Percentiles rank a stretch among this genome's conserved stretches.
These are phyloP conservation scores for Debaryomyces fabryi DNA, from an alignment of 1,139 yeast genomes.

Conservation along the genomic window DNA sequence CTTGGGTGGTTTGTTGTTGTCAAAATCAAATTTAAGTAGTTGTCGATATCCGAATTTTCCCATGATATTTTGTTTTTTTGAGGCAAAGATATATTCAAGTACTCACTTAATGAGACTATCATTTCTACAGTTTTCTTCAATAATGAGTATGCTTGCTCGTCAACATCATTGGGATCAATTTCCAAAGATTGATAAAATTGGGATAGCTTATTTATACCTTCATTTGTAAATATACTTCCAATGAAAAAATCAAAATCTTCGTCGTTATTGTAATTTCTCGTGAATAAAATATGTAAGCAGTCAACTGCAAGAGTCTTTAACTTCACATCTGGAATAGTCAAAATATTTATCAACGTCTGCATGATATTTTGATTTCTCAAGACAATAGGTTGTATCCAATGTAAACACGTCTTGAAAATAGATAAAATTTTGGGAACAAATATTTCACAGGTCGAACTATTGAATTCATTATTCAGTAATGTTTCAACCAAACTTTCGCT, in stretches of 20 bases:
- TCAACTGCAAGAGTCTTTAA: slow-evolving; percentile 86
- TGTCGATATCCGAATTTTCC: slow-evolving; percentile 58
- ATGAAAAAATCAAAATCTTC: slow-evolving; percentile 81
- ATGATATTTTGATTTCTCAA: slow-evolving; percentile 69
- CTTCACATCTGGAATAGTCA: slow-evolving; percentile 61
- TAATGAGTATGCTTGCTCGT: slow-evolving; percentile 76
- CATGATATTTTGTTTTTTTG: slow-evolving; percentile 43
- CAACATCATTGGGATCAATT: slow-evolving; percentile 75
- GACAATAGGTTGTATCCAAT: slow-evolving; percentile 85
- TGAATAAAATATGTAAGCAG: slow-evolving; percentile 84
- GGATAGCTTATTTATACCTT: slow-evolving; percentile 69
- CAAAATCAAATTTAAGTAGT: slow-evolving; percentile 73
- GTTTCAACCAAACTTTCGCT: slow-evolving; percentile 61
- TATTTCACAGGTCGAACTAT: slow-evolving; percentile 40
- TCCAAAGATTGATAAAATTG: slow-evolving; percentile 64
- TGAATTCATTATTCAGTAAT: slow-evolving; percentile 34
- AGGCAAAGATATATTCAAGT: slow-evolving; percentile 50
- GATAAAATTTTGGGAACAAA: slow-evolving; percentile 73
- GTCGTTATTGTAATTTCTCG: slow-evolving; percentile 69
- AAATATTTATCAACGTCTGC: slow-evolving; percentile 61
- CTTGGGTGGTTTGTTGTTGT: slow-evolving; percentile 84
- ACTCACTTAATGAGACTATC: slow-evolving; percentile 87
- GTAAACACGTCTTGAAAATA: slow-evolving; percentile 84
- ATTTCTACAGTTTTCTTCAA: slow-evolving; percentile 90
- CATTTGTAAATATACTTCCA: slow-evolving; percentile 73